Percentiles rank a stretch among this genome's conserved stretches.
phyloP scores from a whole-genome alignment of 1,139 yeast genomes.

The Sugiyamaella japonica region DNA sequence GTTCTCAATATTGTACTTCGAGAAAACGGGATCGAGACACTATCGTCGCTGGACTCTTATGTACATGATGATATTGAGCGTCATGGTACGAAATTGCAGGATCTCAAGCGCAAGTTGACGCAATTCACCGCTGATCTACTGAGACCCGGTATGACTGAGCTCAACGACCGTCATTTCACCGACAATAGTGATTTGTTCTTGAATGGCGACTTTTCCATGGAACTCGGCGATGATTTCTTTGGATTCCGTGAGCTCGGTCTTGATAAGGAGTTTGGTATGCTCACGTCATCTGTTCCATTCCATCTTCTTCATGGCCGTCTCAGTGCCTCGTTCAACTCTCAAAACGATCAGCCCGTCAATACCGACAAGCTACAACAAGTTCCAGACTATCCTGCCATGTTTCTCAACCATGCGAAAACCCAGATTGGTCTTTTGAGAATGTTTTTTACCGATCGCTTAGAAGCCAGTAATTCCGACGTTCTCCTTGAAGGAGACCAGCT shows the following conservation, averaged over 20 bases:
- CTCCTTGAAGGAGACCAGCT: constrained; percentile 75
- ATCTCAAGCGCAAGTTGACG: constrained; percentile 67
- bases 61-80: constrained; percentile 71
- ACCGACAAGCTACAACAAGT: constrained; percentile 31
- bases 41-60: constrained; percentile 73
- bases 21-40: constrained; percentile 83
- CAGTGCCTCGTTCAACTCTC: constrained; percentile 39
- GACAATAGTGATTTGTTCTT: constrained; percentile 93
- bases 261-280: constrained; percentile 87
- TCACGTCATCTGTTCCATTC: constrained; percentile 84
- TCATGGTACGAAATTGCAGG: constrained; percentile 67
- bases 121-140: constrained; percentile 74
- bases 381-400: constrained; percentile 45
- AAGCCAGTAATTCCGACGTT: constrained; percentile 36
- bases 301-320: constrained; percentile 81
- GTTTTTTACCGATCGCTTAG: constrained; percentile 47
- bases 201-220: constrained; percentile 92
- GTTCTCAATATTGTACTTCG: constrained; percentile 57
- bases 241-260: constrained; percentile 93
- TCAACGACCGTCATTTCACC: constrained; percentile 73
- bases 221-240: constrained; percentile 88
- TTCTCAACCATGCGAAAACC: constrained; percentile 49
- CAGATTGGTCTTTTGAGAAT: constrained; percentile 64
- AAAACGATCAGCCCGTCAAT: constrained; percentile 24
- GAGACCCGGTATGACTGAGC: constrained; percentile 69